These are phyloP conservation scores for Guadua angustifolia DNA, from an alignment of 176 grass and related monocot species.

Conservation along the genomic window DNA sequence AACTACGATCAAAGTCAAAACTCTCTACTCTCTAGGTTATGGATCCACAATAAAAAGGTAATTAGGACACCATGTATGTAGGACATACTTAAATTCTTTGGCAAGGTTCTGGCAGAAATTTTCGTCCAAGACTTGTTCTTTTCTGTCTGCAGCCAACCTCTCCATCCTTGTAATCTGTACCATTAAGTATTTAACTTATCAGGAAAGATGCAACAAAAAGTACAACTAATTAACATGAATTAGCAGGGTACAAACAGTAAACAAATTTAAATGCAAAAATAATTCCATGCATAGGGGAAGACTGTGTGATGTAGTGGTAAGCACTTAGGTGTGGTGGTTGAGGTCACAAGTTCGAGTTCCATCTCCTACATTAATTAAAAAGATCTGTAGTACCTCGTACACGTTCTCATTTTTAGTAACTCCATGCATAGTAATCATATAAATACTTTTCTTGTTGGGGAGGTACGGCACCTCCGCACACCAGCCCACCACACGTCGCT, in stretches of 20 bases:
- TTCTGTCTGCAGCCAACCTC: slow-evolving; percentile 45
- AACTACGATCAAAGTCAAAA: not conserved
- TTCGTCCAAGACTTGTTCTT: slow-evolving; percentile 41
- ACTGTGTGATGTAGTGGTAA: not conserved
- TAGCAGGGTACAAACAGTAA: slow-evolving; percentile 19
- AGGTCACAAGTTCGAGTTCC: not conserved
- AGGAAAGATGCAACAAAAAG: slow-evolving; percentile 6
- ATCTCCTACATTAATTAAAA: not conserved
- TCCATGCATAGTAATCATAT: not conserved
- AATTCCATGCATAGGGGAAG: not conserved
- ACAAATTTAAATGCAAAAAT: not conserved
- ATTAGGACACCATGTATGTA: not conserved
- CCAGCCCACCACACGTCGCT: too few relatives aligned
- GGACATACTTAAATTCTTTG: slow-evolving; percentile 63
- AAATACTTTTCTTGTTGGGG: too few relatives aligned
- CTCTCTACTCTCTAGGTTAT: not conserved
- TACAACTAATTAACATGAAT: not conserved
- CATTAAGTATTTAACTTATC: slow-evolving; percentile 18
- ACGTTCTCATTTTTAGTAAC: not conserved
- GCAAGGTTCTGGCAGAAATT: slow-evolving; percentile 60
- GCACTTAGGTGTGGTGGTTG: not conserved
- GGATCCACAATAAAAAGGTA: slow-evolving; percentile 5
- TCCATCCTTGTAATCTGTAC: slow-evolving; percentile 61
- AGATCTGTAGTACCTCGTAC: not conserved
- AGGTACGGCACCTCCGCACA: too few relatives aligned